Evolutionary conservation across 2,329 filamentous ascomycete species (phyloP), one percentile per base, ranked within the genome.

Genomic region (Penicillium sp.): DNA sequence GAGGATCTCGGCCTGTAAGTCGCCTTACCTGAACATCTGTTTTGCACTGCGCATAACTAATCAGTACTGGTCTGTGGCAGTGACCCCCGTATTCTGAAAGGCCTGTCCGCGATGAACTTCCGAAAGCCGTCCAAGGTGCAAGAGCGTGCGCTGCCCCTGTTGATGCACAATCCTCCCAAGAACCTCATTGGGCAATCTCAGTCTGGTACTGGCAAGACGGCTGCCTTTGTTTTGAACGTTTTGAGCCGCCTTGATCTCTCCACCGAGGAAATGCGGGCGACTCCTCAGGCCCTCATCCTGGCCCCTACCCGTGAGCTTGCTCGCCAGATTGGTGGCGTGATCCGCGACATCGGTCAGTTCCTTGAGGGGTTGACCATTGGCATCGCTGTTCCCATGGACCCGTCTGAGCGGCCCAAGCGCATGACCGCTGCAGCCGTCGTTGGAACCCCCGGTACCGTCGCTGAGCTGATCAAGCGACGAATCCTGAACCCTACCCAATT

Each of bases 121-220:
- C 80, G 84, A 63, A 95, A 94, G 71, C 93, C 93, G 0, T 97
- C 93, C 48, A 98, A 98, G 75, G 95, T 98, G 57, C 93, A 98
- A 74, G 93, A 95, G 70, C 88, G 86, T 60, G 93, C 93, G 1
- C 80, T 98, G 13, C 93, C 93, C 27, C 78, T 98, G 47, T 86
- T 98, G 64, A 80, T 98, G 54, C 75, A 80, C 60, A 77, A 95
- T 64, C 91, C 93, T n/a, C 86, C 91, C 0, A 79, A 79, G 56
- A 97, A 97, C 71, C 86, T 98, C 80, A 91, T 98, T 64, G 93
- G 90, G 3, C 93, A 98, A 72, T 98, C 93, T n/a, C 93, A 98
- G 70, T 98, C 93, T 2, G 93, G 93, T 60, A 98, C 93, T 18
- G 93, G 93, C 64, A 98, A 98, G 77, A 98, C 93, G 0, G 93